A percentile compares a stretch with the other conserved stretches of the same genome.
phyloP scores from a whole-genome alignment of 2,329 filamentous ascomycete genomes.

The Cercospora zeina region DNA sequence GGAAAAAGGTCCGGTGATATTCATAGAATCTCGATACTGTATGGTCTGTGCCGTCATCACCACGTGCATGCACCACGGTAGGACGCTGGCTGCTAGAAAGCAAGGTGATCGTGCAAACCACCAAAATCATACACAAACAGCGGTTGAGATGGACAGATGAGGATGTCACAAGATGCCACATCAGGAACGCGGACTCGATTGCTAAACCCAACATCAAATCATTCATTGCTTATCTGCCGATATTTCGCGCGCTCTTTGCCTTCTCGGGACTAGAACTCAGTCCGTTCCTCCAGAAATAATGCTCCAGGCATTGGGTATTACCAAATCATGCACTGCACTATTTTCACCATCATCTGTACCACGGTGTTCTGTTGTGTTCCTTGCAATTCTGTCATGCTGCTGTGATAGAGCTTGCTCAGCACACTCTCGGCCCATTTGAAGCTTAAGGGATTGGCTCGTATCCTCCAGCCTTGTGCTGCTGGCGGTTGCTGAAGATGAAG shows the following conservation, averaged over 20 bases:
- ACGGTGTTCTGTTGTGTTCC: not conserved
- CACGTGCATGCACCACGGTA: not conserved
- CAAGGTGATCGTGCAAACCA: not conserved
- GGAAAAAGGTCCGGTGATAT: constrained; percentile 1
- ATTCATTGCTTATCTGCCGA: not conserved
- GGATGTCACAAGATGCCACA: not conserved
- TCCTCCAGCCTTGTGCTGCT: constrained; percentile 55
- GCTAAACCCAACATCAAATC: not conserved
- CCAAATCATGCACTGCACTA: not conserved
- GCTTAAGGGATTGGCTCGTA: constrained; percentile 53
- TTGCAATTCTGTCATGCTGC: not conserved
- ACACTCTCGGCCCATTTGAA: not conserved
- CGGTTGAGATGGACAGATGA: not conserved
- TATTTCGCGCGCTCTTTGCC: not conserved
- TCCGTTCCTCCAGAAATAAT: not conserved
- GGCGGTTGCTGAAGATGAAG: constrained; percentile 64
- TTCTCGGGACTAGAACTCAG: not conserved
- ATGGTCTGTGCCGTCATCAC: not conserved
- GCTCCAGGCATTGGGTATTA: not conserved
- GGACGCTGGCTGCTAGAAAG: not conserved
- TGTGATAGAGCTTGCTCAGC: not conserved
- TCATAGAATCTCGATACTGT: not conserved
- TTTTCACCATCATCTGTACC: not conserved
- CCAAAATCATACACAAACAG: not conserved
- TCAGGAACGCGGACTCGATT: not conserved